Evolutionary conservation across 306 rosid species (phyloP).

Genomic region (Cucumis melo): DNA sequence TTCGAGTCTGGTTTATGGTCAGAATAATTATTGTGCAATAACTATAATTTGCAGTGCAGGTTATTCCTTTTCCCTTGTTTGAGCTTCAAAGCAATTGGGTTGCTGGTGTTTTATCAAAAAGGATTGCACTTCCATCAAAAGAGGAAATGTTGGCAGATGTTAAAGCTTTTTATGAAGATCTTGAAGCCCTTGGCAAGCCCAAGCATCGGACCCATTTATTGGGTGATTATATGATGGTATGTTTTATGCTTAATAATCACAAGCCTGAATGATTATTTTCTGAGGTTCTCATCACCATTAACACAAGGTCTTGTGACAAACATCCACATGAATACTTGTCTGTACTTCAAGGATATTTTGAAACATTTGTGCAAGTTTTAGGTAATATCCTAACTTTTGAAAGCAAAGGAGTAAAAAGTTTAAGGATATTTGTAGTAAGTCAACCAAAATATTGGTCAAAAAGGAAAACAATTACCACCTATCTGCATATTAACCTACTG

Average conservation of each 20-base stretch:
- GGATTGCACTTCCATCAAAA: constrained; percentile 41
- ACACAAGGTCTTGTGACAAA: background rate
- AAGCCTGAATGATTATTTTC: background rate
- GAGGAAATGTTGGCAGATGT: constrained; percentile 59
- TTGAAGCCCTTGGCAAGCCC: constrained; percentile 17
- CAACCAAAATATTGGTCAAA: background rate
- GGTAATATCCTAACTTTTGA: too few relatives aligned
- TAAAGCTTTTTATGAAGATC: constrained; percentile 27
- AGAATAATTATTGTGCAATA: background rate
- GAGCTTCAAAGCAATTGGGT: constrained; percentile 83
- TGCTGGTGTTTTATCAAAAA: constrained; percentile 51
- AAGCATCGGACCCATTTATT: constrained; percentile 27
- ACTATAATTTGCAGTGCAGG: constrained; percentile 17
- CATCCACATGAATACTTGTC: too few relatives aligned
- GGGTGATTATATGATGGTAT: constrained; percentile 19
- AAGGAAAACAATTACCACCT: background rate
- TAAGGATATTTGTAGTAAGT: too few relatives aligned
- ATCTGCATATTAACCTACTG: too few relatives aligned
- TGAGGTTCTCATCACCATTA: background rate
- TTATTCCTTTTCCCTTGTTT: constrained; percentile 35
- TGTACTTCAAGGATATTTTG: too few relatives aligned
- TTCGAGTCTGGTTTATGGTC: background rate
- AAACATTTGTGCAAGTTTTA: too few relatives aligned
- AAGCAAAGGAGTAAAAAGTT: too few relatives aligned
- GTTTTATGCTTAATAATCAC: too few relatives aligned